These are phyloP conservation scores for Cenchrus purpureus DNA, from an alignment of 176 grass and related monocot genomes.

Conservation along the genomic window DNA sequence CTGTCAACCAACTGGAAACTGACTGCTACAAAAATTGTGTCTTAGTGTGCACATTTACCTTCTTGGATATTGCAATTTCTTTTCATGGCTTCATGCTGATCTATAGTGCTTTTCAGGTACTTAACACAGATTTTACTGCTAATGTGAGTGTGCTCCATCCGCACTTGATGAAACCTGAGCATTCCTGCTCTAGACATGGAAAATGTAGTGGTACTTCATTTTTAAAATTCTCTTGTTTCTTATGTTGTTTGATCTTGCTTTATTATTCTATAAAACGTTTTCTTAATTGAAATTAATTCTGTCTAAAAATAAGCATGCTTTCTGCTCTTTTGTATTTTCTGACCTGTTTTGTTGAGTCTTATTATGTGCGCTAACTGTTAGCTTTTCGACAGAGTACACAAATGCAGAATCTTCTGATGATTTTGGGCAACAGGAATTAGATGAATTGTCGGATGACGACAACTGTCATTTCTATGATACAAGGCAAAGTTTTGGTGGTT, in stretches of 20 bases:
- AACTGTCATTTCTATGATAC: conserved; percentile 66
- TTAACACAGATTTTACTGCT: conserved; percentile 49
- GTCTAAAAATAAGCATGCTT: background rate
- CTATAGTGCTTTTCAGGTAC: conserved; percentile 41
- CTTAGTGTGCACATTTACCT: background rate
- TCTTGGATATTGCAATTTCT: background rate
- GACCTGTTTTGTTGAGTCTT: background rate
- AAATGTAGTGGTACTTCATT: conserved; percentile 68
- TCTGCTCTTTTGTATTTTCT: background rate
- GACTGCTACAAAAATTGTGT: background rate
- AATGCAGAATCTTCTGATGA: conserved; percentile 81
- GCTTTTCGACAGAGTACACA: conserved; percentile 62
- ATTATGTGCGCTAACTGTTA: conserved; percentile 10
- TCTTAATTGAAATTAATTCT: background rate
- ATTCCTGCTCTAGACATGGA: conserved; percentile 53
- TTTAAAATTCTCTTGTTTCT: background rate
- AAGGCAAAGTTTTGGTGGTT: conserved; percentile 63
- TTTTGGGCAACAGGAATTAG: conserved; percentile 56
- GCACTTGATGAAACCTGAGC: conserved; percentile 46
- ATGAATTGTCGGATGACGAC: conserved; percentile 58
- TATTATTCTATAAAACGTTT: background rate
- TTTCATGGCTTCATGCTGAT: background rate
- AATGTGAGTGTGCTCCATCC: conserved; percentile 30
- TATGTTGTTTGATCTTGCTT: background rate
- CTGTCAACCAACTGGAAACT: conserved; percentile 11